Evolutionary conservation across 2,329 filamentous ascomycete species (phyloP), one percentile per base, ranked within the genome.

Genomic region (Monosporascus sp.): DNA sequence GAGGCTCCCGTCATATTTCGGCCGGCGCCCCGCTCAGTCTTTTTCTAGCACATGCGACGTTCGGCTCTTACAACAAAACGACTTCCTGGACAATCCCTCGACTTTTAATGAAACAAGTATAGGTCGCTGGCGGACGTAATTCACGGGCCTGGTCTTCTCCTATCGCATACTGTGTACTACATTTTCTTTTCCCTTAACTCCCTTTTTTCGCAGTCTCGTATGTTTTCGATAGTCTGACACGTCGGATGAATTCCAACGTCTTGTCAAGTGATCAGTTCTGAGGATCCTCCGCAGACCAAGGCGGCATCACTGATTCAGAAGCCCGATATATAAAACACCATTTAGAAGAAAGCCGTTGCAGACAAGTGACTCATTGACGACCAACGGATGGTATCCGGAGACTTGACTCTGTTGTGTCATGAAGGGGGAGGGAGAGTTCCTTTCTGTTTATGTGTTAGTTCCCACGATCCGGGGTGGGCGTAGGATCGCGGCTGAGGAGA

Each of bases 141-240:
- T 48, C 49, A 53, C 56, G 54, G 39, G 20, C 27, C 14, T 20
- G 50, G 51, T 49, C 51, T 48, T 49, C 41, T 55, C n/a, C 51
- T 57, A 49, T 50, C 41, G 48, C 51, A 48, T 54, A 58, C 17
- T 54, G 53, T 61, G 59, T 60, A 61, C 47, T 58, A 61, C 58
- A 52, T 44, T 48, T 25, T 48, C 45, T n/a, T 49, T 41, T 37
- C 9, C 17, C 43, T 15, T 22, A 31, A 31, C 43, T 46, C 43
- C 11, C 15, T 27, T n/a, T 46, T 18, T 27, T n/a, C 14, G 15
- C 22, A 22, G 7, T 46, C 22, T 46, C 22, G 7, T 31, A 17
- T 24, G 8, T 43, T 24, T 43, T 2, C 39, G 18, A 46, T 17
- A 24, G 24, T 31, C 43, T 46, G 43, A 46, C 24, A n/a, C 14